These are phyloP conservation scores for Raphanus sativus DNA, from an alignment of 345 rosid species.

Conservation along the genomic window DNA sequence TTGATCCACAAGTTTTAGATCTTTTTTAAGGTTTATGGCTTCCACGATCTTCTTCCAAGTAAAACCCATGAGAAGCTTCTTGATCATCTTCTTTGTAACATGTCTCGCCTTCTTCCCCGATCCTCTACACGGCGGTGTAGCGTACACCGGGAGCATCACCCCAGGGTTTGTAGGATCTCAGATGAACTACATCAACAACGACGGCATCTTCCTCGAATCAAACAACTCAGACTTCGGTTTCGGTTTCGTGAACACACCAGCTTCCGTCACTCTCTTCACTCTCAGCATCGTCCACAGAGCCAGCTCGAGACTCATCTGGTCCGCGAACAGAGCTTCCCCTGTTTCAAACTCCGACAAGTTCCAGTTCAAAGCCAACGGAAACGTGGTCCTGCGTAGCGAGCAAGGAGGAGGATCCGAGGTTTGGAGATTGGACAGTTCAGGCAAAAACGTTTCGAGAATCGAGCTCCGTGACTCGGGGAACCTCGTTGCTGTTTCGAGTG, in stretches of 20 bases:
- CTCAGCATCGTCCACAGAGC: conserved; percentile 54
- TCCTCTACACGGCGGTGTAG: conserved; percentile 45
- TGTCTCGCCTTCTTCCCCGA: conserved; percentile 36
- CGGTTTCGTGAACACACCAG: conserved; percentile 49
- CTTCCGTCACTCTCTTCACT: conserved; percentile 50
- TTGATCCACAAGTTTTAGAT: conserved; percentile 12
- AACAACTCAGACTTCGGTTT: conserved; percentile 62
- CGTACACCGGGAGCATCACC: conserved; percentile 36
- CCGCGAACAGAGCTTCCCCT: conserved; percentile 71
- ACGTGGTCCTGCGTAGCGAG: conserved; percentile 48
- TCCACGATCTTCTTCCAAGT: background rate
- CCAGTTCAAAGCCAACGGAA: conserved; percentile 54
- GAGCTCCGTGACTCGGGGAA: conserved; percentile 82
- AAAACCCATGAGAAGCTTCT: conserved; percentile 43
- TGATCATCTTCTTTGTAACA: conserved; percentile 29
- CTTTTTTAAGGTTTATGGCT: conserved; percentile 15
- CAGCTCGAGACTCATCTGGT: conserved; percentile 55
- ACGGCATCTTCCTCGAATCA: conserved; percentile 71
- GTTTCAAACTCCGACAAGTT: conserved; percentile 65
- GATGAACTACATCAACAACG: conserved; percentile 65
- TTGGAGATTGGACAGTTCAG: conserved; percentile 57
- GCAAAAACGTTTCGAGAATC: conserved; percentile 58
- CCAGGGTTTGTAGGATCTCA: conserved; percentile 63
- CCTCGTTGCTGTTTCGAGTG: conserved; percentile 56
- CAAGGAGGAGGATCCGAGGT: conserved; percentile 42